A percentile compares a stretch with the other conserved stretches of the same genome.
phyloP scores from a whole-genome alignment of 345 rosid genomes.

The Clarkia xantiana region DNA sequence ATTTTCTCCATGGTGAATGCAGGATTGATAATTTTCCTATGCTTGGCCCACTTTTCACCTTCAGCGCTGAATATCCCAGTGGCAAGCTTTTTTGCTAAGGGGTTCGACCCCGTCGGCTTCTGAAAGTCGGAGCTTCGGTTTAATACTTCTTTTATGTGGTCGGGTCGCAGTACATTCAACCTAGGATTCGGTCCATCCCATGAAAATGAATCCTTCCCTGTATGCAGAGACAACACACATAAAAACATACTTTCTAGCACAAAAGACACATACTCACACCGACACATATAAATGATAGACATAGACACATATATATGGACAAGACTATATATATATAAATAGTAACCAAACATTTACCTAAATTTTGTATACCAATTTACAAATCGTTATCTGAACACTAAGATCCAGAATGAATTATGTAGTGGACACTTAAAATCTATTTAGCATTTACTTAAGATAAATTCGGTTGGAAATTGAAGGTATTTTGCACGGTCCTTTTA shows the following conservation, averaged over 20 bases:
- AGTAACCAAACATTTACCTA: too few relatives aligned
- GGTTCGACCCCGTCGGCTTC: neutral
- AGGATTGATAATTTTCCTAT: conserved; percentile 10
- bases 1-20: conserved; percentile 12
- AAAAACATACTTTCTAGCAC: neutral
- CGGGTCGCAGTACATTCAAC: conserved; percentile 7
- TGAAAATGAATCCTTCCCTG: conserved; percentile 10
- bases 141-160: conserved; percentile 9
- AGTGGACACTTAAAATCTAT: too few relatives aligned
- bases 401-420: too few relatives aligned
- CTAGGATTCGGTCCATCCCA: conserved; percentile 11
- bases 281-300: neutral
- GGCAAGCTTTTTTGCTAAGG: conserved; percentile 3
- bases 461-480: too few relatives aligned
- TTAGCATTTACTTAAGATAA: too few relatives aligned
- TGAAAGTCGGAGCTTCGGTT: conserved; percentile 5
- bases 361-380: too few relatives aligned
- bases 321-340: too few relatives aligned
- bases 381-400: too few relatives aligned
- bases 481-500: too few relatives aligned
- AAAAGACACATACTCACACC: neutral
- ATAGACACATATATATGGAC: too few relatives aligned
- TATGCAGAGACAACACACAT: neutral
- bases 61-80: conserved; percentile 1
- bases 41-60: conserved; percentile 9